phyloP scores from a whole-genome alignment of 2,329 filamentous ascomycete genomes.

The Mycosphaerella sp. region DNA sequence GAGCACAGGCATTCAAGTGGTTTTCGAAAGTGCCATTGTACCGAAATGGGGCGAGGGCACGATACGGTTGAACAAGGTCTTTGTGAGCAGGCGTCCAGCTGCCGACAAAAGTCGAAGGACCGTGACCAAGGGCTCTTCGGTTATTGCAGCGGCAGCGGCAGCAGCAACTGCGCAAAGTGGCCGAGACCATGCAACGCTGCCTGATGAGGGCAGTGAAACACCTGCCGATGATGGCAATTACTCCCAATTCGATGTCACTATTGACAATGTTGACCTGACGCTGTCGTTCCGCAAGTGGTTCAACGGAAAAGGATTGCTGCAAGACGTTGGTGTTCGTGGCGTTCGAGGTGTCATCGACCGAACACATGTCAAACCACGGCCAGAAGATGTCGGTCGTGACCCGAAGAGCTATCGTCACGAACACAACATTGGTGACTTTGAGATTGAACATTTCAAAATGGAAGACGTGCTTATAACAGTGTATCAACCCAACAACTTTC shows the following conservation, averaged over 20 bases:
- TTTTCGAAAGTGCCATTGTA: conserved; percentile 97
- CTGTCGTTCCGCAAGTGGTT: conserved; percentile 98
- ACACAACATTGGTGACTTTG: conserved; percentile 87
- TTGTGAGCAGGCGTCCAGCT: conserved; percentile 84
- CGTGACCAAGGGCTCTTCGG: conserved; percentile 86
- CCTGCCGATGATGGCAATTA: conserved; percentile 92
- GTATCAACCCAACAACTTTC: conserved; percentile 81
- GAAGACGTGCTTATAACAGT: conserved; percentile 88
- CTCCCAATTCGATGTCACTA: conserved; percentile 92
- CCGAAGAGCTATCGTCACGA: conserved; percentile 82
- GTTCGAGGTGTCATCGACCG: conserved; percentile 89
- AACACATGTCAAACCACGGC: conserved; percentile 61
- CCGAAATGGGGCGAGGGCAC: conserved; percentile 93
- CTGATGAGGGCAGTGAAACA: conserved; percentile 33
- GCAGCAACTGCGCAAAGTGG: conserved; percentile 59
- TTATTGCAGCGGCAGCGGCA: conserved; percentile 74
- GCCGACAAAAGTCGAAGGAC: conserved; percentile 44
- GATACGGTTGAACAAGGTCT: conserved; percentile 94
- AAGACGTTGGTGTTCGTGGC: conserved; percentile 89
- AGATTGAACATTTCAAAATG: conserved; percentile 94
- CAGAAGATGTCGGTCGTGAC: conserved; percentile 63
- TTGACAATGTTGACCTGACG: conserved; percentile 93
- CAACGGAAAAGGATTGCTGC: conserved; percentile 86
- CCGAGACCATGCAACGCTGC: conserved; percentile 38
- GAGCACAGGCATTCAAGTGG: conserved; percentile 84